phyloP scores from a whole-genome alignment of 2,329 filamentous ascomycete genomes.

The Colletotrichum chrysophilum region DNA sequence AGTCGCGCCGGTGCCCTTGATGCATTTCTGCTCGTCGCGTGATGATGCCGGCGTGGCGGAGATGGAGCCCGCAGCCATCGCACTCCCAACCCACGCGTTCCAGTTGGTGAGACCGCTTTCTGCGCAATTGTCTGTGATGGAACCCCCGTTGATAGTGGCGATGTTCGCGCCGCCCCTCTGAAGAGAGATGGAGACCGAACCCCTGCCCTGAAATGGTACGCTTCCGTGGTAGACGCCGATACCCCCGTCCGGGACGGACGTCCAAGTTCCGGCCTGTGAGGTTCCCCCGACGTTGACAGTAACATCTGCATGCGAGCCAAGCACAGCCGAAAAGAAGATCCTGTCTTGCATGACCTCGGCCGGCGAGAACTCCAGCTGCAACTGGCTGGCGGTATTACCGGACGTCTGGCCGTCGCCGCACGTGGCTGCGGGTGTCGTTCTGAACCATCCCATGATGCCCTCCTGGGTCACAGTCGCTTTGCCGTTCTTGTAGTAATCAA shows the following conservation, averaged over 20 bases:
- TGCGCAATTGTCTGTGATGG: background rate
- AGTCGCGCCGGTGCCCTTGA: slow-evolving; percentile 30
- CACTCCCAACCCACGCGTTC: slow-evolving; percentile 5
- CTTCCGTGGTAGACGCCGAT: slow-evolving; percentile 34
- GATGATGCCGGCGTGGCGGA: background rate
- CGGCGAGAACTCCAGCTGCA: slow-evolving; percentile 26
- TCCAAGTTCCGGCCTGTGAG: background rate
- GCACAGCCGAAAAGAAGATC: slow-evolving; percentile 29
- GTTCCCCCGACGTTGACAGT: slow-evolving; percentile 28
- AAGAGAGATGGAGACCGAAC: slow-evolving; percentile 32
- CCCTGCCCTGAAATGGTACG: slow-evolving; percentile 19
- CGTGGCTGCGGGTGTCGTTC: slow-evolving; percentile 23
- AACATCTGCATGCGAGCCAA: slow-evolving; percentile 23
- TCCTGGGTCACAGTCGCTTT: slow-evolving; percentile 31
- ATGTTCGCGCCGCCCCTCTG: slow-evolving; percentile 16
- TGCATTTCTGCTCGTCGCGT: slow-evolving; percentile 22
- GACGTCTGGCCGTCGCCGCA: slow-evolving; percentile 33
- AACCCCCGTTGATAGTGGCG: background rate
- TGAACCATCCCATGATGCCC: slow-evolving; percentile 35
- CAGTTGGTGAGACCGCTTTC: slow-evolving; percentile 1
- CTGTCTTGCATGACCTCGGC: slow-evolving; percentile 10
- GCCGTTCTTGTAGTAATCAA: slow-evolving; percentile 51
- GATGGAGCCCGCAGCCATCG: background rate
- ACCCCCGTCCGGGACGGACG: background rate
- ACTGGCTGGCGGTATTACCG: slow-evolving; percentile 30